Evolutionary conservation across 495 filamentous ascomycete species (phyloP).

Genomic region (Penicillium bialowiezense): DNA sequence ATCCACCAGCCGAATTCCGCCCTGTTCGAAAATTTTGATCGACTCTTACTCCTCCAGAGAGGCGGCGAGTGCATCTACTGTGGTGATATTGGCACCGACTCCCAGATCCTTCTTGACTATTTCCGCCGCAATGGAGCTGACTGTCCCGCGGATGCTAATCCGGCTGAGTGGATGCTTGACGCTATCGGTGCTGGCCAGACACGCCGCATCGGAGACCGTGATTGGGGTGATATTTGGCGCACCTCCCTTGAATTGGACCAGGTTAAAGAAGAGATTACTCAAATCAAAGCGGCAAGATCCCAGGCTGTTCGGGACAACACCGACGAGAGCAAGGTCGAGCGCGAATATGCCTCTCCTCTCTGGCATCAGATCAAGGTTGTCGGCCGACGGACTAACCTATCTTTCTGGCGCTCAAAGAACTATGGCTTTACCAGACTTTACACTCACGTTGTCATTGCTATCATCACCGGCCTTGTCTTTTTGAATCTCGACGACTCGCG

Average conservation of each 20-base stretch:
- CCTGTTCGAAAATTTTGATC: conserved; percentile 79
- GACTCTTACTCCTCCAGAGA: conserved; percentile 59
- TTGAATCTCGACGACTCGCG: conserved; percentile 66
- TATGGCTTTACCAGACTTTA: conserved; percentile 77
- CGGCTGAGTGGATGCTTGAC: conserved; percentile 87
- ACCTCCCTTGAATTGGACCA: conserved; percentile 67
- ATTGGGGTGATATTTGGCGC: conserved; percentile 80
- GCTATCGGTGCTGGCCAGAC: conserved; percentile 75
- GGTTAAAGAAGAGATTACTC: conserved; percentile 61
- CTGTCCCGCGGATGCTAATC: conserved; percentile 61
- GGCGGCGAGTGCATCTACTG: conserved; percentile 68
- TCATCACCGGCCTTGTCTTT: conserved; percentile 73
- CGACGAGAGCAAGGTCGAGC: conserved; percentile 37
- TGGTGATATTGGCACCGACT: conserved; percentile 62
- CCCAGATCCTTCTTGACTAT: conserved; percentile 40
- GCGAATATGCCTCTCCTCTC: conserved; percentile 73
- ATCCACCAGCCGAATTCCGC: conserved; percentile 90
- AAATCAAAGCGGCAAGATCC: conserved; percentile 61
- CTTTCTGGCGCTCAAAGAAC: conserved; percentile 73
- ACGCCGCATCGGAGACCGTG: conserved; percentile 67
- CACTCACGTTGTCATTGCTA: conserved; percentile 67
- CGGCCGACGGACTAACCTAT: conserved; percentile 58
- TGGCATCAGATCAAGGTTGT: conserved; percentile 69
- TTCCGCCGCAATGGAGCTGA: conserved; percentile 51
- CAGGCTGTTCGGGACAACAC: conserved; percentile 41